These are phyloP conservation scores for Arthrobotrys megalospora DNA, from an alignment of 2,329 filamentous ascomycete species.

Conservation along the genomic window DNA sequence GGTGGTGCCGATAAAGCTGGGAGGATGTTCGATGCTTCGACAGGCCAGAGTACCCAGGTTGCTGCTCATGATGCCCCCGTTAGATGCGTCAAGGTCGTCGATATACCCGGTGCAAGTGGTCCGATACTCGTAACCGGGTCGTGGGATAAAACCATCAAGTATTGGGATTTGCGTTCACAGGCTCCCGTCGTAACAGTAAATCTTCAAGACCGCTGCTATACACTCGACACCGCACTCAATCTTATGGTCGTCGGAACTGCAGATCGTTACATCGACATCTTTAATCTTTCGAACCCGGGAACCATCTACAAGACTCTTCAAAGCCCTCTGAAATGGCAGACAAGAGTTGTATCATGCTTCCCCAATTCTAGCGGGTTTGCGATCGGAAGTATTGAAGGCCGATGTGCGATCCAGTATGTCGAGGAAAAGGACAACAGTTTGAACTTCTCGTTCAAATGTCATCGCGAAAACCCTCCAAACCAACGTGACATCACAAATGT, in stretches of 20 bases:
- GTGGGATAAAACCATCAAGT: conserved; percentile 92
- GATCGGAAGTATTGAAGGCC: conserved; percentile 94
- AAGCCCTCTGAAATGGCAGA: conserved; percentile 98
- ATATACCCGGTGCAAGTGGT: conserved; percentile 76
- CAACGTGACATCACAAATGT: conserved; percentile 84
- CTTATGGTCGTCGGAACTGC: conserved; percentile 93
- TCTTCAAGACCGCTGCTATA: conserved; percentile 85
- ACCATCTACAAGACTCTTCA: conserved; percentile 97
- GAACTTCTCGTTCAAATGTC: conserved; percentile 99
- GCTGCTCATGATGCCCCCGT: conserved; percentile 89
- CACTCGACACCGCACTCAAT: conserved; percentile 90
- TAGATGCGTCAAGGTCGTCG: conserved; percentile 82
- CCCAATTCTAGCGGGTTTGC: conserved; percentile 92
- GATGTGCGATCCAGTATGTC: conserved; percentile 97
- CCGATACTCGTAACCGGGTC: conserved; percentile 92
- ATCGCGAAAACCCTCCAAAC: conserved; percentile 81
- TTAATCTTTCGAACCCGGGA: conserved; percentile 88
- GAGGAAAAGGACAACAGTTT: conserved; percentile 91
- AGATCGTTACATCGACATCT: conserved; percentile 94
- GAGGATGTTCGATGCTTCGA: conserved; percentile 85
- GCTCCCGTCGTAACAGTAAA: conserved; percentile 77
- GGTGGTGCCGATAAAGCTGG: conserved; percentile 92
- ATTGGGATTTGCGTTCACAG: conserved; percentile 83
- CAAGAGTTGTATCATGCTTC: conserved; percentile 93
- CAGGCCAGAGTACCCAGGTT: conserved; percentile 78